Percentiles rank a stretch among this genome's conserved stretches.
Conservation (phyloP, 345 rosid species). For the Angophora floribunda region DNA sequence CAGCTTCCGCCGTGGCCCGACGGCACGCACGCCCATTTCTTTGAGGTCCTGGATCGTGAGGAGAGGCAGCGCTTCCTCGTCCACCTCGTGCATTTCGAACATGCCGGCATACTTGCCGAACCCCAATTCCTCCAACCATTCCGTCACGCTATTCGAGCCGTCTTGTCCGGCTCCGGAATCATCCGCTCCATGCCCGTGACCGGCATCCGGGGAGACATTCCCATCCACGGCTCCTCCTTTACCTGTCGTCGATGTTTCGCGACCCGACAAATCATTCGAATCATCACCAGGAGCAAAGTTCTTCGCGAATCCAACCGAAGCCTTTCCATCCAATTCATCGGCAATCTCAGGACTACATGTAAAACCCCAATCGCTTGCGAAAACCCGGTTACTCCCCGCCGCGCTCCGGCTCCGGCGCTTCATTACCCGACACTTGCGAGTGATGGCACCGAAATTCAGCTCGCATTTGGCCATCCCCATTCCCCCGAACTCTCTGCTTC, state of each 20-base stretch:
- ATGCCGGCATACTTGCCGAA: slow-evolving; percentile 32
- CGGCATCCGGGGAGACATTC: slow-evolving; percentile 4
- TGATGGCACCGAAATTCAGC: slow-evolving; percentile 26
- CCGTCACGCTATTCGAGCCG: slow-evolving; percentile 11
- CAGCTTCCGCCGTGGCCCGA: slow-evolving; percentile 50
- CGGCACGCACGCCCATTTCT: slow-evolving; percentile 49
- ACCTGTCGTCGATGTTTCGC: neutral
- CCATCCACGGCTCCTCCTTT: neutral
- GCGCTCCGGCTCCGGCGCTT: slow-evolving; percentile 25
- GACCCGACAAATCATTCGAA: neutral
- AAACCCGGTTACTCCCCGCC: slow-evolving; percentile 3
- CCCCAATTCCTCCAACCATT: slow-evolving; percentile 48
- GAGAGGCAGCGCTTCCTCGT: slow-evolving; percentile 34
- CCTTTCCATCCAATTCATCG: slow-evolving; percentile 2
- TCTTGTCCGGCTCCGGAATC: neutral
- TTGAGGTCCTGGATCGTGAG: slow-evolving; percentile 55
- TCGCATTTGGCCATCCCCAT: neutral
- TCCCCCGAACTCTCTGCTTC: slow-evolving; percentile 4
- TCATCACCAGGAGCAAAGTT: neutral
- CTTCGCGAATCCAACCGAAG: neutral
- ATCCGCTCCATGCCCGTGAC: neutral
- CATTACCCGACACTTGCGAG: slow-evolving; percentile 43
- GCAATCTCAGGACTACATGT: slow-evolving; percentile 12
- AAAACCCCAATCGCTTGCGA: slow-evolving; percentile 23
- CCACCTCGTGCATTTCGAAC: slow-evolving; percentile 50